Evolutionary conservation across 352 stramenopile species (phyloP).

Genomic region (Phytopythium helicoides): DNA sequence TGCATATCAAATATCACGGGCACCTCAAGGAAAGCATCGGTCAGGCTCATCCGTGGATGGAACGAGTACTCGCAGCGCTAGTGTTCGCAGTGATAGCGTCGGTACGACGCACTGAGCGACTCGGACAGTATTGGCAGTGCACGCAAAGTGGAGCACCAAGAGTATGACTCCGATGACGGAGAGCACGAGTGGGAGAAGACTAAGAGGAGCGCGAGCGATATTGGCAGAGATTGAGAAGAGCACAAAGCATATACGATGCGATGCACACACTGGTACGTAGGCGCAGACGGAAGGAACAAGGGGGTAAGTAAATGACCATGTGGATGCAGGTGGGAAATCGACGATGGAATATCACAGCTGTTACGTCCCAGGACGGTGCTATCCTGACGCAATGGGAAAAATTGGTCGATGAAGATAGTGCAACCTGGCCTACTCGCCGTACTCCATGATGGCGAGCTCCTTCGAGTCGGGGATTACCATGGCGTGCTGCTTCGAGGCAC

Average conservation of each 20-base stretch:
- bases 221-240: background rate
- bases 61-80: constrained; percentile 11
- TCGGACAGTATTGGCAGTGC: background rate
- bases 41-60: too few species aligned
- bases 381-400: too few species aligned
- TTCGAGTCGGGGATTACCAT: constrained; percentile 55
- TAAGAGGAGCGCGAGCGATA: constrained; percentile 1
- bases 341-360: too few species aligned
- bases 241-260: constrained; percentile 1
- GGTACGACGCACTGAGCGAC: background rate
- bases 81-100: constrained; percentile 1
- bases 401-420: too few species aligned
- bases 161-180: background rate
- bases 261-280: background rate
- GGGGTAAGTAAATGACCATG: constrained; percentile 10
- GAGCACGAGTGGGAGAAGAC: constrained; percentile 5
- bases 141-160: background rate
- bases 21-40: constrained; percentile 3
- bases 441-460: constrained; percentile 71
- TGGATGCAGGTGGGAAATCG: too few species aligned
- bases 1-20: constrained; percentile 49
- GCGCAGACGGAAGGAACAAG: constrained; percentile 6
- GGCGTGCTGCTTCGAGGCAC: too few species aligned
- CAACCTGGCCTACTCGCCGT: constrained; percentile 78
- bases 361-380: too few species aligned